These are phyloP conservation scores for Tinospora cordifolia DNA, from an alignment of 164 flowering plant genomes.

Conservation along the genomic window DNA sequence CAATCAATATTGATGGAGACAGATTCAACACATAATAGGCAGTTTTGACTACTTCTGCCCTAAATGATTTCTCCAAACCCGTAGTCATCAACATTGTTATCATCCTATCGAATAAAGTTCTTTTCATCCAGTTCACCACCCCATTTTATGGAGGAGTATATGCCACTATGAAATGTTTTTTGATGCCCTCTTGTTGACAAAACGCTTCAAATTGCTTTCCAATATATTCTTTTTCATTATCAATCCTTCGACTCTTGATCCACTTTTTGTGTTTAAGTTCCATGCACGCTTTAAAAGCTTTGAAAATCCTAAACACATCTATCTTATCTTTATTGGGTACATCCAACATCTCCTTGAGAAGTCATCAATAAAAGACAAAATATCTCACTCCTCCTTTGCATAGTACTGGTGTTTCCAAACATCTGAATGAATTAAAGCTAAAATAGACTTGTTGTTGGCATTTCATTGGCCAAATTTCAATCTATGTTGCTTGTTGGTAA, in stretches of 20 bases:
- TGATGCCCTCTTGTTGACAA: slow-evolving; percentile 14
- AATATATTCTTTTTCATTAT: slow-evolving; percentile 16
- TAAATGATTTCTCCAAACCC: not conserved
- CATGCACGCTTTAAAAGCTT: slow-evolving; percentile 11
- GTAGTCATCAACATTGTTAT: slow-evolving; percentile 7
- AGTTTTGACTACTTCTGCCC: slow-evolving; percentile 10
- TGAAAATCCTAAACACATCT: slow-evolving; percentile 12
- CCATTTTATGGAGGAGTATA: slow-evolving; percentile 12
- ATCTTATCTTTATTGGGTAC: slow-evolving; percentile 10
- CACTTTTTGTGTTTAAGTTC: slow-evolving; percentile 10
- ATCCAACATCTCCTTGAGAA: not conserved
- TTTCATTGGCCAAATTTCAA: slow-evolving; percentile 5
- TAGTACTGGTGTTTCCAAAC: slow-evolving; percentile 9
- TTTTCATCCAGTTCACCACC: slow-evolving; percentile 7
- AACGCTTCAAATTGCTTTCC: slow-evolving; percentile 3
- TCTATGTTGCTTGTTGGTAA: slow-evolving; percentile 11
- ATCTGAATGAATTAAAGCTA: not conserved
- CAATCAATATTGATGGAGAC: slow-evolving; percentile 13
- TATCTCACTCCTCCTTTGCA: slow-evolving; percentile 8
- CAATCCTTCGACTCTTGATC: slow-evolving; percentile 5
- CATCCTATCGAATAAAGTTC: slow-evolving; percentile 12
- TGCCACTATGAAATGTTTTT: not conserved
- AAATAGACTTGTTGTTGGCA: slow-evolving; percentile 5
- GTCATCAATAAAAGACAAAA: too few species aligned
- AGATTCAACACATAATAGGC: slow-evolving; percentile 15